phyloP scores from a whole-genome alignment of 257 asterid species.

The Leonotis leonurus region DNA sequence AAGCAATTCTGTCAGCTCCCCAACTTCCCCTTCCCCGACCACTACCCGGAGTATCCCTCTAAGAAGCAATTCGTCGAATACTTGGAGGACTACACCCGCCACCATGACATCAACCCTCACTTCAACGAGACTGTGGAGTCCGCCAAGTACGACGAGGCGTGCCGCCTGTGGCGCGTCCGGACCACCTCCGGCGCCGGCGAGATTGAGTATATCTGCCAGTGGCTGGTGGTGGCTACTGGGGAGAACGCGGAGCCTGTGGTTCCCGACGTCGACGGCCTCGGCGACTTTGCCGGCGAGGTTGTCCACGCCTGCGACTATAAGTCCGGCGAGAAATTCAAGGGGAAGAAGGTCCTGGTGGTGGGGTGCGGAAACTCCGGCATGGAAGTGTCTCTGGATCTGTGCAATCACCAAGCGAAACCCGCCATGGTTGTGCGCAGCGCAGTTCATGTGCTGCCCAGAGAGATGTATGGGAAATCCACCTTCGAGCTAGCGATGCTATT shows the following conservation, averaged over 20 bases:
- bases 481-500: constrained; percentile 49
- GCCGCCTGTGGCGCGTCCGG: constrained; percentile 53
- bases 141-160: constrained; percentile 50
- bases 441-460: constrained; percentile 65
- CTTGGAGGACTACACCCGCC: constrained; percentile 41
- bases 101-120: constrained; percentile 36
- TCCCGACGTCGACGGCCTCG: constrained; percentile 56
- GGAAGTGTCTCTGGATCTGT: constrained; percentile 57
- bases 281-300: constrained; percentile 45
- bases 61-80: constrained; percentile 52
- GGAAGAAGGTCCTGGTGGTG: constrained; percentile 49
- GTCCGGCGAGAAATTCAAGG: constrained; percentile 43
- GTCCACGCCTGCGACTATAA: constrained; percentile 50
- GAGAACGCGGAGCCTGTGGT: constrained; percentile 57
- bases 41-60: constrained; percentile 50
- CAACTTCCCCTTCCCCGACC: constrained; percentile 44
- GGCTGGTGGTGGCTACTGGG: constrained; percentile 71
- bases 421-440: constrained; percentile 56
- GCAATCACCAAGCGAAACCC: constrained; percentile 41
- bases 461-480: constrained; percentile 51
- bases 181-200: constrained; percentile 22
- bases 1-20: constrained; percentile 71
- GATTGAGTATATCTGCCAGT: constrained; percentile 64
- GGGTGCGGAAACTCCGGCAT: constrained; percentile 66
- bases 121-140: constrained; percentile 51